A percentile compares a stretch with the other conserved stretches of the same genome.
These are phyloP conservation scores for Diaporthe vaccinii DNA, from an alignment of 2,329 filamentous ascomycete genomes.

Conservation along the genomic window DNA sequence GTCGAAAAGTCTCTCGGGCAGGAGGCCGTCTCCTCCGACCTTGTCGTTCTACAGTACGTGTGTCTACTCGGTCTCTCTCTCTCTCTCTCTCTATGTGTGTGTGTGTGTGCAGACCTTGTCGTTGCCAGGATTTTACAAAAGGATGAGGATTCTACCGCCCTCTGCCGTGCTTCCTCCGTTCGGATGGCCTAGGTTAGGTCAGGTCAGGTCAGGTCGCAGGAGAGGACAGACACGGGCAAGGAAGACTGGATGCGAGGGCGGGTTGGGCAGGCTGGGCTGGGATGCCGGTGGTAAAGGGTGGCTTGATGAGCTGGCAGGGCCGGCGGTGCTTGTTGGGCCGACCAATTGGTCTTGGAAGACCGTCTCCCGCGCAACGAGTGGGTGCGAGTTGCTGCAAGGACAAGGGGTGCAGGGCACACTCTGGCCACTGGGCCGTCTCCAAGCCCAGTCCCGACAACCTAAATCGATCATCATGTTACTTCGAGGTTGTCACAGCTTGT, in stretches of 20 bases:
- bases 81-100: too few relatives aligned
- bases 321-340: conserved; percentile 46
- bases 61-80: neutral
- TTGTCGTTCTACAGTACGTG: neutral
- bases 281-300: conserved; percentile 47
- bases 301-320: conserved; percentile 49
- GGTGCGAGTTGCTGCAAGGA: conserved; percentile 44
- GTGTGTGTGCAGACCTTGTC: neutral
- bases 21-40: conserved; percentile 14
- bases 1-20: conserved; percentile 7
- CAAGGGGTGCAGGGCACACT: conserved; percentile 30
- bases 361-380: conserved; percentile 43
- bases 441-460: conserved; percentile 5
- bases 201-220: conserved; percentile 8
- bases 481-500: neutral
- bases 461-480: conserved; percentile 12
- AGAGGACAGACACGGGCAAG: conserved; percentile 1
- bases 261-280: conserved; percentile 43
- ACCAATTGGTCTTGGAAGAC: conserved; percentile 48
- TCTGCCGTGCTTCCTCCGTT: conserved; percentile 21
- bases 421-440: conserved; percentile 4
- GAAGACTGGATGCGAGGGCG: conserved; percentile 13
- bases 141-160: conserved; percentile 14
- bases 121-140: neutral
- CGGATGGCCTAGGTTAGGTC: conserved; percentile 1